Evolutionary conservation across 73 alveolate genomes (phyloP), one percentile per base, ranked within the genome.

Genomic region (Uronychia binucleata): DNA sequence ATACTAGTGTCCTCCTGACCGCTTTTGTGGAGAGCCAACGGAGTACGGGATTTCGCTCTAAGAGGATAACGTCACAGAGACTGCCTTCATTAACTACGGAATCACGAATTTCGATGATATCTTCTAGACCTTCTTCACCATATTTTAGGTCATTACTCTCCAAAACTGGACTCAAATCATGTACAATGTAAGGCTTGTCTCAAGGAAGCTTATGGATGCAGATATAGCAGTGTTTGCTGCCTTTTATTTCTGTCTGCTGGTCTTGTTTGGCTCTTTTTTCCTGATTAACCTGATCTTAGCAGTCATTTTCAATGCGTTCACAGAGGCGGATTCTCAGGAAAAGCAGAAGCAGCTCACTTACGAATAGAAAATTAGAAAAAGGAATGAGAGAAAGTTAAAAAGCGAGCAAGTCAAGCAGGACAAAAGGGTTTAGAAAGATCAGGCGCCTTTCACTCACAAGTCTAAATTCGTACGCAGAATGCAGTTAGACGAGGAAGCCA

Each of bases 131-230:
- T 13, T 86, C 31, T 33, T 86, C 27, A 80, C 83, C 29, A 74
- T 86, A 13, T 86, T 86, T 31, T 33, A 57, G 30, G 57, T 32
- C 57, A 34, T 81, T 0, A 80, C 89, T 19, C 30, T 81, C 0
- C 81, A 79, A 33, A 81, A 81, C 29, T 86, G 92, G 89, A 26
- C 88, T 26, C 57, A 33, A 29, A 74, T 81, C 77, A 86, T 86
- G 92, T 30, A 58, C 58, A 85, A 77, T 28, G 67, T 46, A 46
- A 46, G 67, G n/a, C 67, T 46, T 46, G 19, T 46, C 19, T 19
- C 67, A 46, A n/a, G n/a, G n/a, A 26, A 14, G 83, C 0, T 88
- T 11, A 0, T 27, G 80, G 83, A 74, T 33, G 8, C 59, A n/a
- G n/a, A 25, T 80, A 57, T 8, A 8, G 57, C 57, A 0, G 33